Evolutionary conservation across 768 basidiomycete species (phyloP).

Genomic region (Agaricus subrufescens): DNA sequence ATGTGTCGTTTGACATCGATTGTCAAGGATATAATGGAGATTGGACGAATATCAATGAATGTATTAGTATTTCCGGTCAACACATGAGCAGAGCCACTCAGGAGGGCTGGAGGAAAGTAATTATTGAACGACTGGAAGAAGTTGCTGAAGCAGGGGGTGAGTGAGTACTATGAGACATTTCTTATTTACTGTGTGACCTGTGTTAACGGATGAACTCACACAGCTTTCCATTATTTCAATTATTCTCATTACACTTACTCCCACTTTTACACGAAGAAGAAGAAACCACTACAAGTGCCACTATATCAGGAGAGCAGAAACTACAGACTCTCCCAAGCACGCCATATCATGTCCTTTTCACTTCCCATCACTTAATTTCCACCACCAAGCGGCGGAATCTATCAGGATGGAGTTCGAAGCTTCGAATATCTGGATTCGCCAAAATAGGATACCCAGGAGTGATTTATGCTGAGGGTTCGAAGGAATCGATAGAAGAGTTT

Average conservation of each 20-base stretch:
- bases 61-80: slow-evolving; percentile 37
- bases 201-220: not conserved
- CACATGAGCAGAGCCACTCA: slow-evolving; percentile 42
- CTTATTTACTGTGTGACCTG: not conserved
- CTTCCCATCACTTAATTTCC: slow-evolving; percentile 70
- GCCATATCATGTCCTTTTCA: slow-evolving; percentile 57
- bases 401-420: slow-evolving; percentile 49
- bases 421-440: slow-evolving; percentile 58
- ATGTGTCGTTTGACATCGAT: slow-evolving; percentile 9
- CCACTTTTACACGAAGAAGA: slow-evolving; percentile 46
- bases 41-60: slow-evolving; percentile 1
- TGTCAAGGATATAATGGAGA: slow-evolving; percentile 9
- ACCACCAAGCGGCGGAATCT: slow-evolving; percentile 56
- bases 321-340: not conserved
- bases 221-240: slow-evolving; percentile 60
- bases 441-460: slow-evolving; percentile 75
- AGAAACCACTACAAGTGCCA: not conserved
- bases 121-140: slow-evolving; percentile 33
- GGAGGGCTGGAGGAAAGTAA: slow-evolving; percentile 39
- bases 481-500: slow-evolving; percentile 54
- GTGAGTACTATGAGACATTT: slow-evolving; percentile 14
- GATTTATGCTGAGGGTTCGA: slow-evolving; percentile 62
- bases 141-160: slow-evolving; percentile 28
- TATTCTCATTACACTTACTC: slow-evolving; percentile 53
- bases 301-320: not conserved